Evolutionary conservation across 768 basidiomycete genomes (phyloP).

Genomic region (Coprinellus micaceus): DNA sequence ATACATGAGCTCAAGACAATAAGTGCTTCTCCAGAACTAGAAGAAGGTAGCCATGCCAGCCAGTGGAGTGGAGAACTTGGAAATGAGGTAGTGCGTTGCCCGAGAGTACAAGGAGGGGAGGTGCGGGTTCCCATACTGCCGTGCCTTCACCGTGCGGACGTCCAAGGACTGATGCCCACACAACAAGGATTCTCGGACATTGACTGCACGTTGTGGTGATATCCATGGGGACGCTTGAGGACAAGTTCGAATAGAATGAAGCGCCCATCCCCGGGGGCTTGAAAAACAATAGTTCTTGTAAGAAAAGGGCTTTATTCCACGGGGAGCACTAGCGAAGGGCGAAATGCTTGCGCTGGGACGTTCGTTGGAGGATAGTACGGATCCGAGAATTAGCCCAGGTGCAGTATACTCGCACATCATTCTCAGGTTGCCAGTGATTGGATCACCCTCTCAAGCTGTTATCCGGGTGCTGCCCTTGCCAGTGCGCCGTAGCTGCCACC

Average conservation of each 20-base stretch:
- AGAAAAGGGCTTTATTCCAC: background rate
- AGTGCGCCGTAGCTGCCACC: too few relatives aligned
- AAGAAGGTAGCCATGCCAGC: too few relatives aligned
- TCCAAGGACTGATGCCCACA: background rate
- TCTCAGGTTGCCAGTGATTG: too few relatives aligned
- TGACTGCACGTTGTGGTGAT: background rate
- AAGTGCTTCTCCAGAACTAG: too few relatives aligned
- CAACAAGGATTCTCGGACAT: background rate
- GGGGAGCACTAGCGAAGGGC: background rate
- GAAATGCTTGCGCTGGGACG: background rate
- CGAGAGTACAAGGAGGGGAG: background rate
- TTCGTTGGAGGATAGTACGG: background rate
- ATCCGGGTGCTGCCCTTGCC: too few relatives aligned
- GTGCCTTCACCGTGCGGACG: background rate
- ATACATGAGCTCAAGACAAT: too few relatives aligned
- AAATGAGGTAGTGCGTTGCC: too few relatives aligned
- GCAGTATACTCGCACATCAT: too few relatives aligned
- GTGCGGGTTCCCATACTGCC: background rate
- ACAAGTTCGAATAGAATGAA: background rate
- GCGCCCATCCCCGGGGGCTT: background rate
- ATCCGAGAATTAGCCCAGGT: background rate
- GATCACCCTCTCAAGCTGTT: too few relatives aligned
- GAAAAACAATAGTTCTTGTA: background rate
- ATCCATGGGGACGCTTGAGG: background rate
- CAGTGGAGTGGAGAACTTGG: too few relatives aligned